Conservation (phyloP, 257 asterid genomes). For the Lantana camara region DNA sequence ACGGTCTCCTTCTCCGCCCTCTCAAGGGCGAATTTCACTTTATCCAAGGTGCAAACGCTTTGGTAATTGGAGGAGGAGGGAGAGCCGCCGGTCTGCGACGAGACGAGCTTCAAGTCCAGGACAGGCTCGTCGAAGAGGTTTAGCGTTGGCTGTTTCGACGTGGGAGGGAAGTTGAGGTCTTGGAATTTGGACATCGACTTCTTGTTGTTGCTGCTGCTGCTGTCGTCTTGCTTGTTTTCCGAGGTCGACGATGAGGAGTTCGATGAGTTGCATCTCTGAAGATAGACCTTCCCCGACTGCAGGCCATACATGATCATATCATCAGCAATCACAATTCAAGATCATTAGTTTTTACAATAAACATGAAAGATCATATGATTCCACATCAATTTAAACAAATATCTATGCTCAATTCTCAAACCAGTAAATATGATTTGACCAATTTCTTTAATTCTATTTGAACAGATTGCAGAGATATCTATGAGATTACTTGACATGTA, state of each 20-base stretch:
- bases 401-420: too few species aligned
- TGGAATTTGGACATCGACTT: slow-evolving; percentile 40
- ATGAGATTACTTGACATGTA: background rate
- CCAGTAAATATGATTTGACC: too few species aligned
- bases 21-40: slow-evolving; percentile 53
- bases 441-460: too few species aligned
- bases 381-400: background rate
- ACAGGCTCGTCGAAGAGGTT: slow-evolving; percentile 48
- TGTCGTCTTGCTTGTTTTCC: slow-evolving; percentile 34
- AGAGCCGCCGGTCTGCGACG: slow-evolving; percentile 33
- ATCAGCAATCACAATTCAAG: background rate
- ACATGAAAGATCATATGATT: too few species aligned
- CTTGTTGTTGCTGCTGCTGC: slow-evolving; percentile 3
- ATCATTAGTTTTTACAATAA: background rate
- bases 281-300: slow-evolving; percentile 85
- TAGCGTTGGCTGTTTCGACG: slow-evolving; percentile 38
- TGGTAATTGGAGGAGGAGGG: slow-evolving; percentile 44
- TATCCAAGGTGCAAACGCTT: slow-evolving; percentile 63
- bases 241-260: slow-evolving; percentile 52
- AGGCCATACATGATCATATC: background rate
- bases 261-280: slow-evolving; percentile 60
- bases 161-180: slow-evolving; percentile 69
- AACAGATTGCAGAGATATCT: background rate
- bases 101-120: slow-evolving; percentile 60
- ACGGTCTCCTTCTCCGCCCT: slow-evolving; percentile 45